Evolutionary conservation across 129 eudicot species (phyloP), one percentile per base, ranked within the genome.

Genomic region (Artemisia tridentata): DNA sequence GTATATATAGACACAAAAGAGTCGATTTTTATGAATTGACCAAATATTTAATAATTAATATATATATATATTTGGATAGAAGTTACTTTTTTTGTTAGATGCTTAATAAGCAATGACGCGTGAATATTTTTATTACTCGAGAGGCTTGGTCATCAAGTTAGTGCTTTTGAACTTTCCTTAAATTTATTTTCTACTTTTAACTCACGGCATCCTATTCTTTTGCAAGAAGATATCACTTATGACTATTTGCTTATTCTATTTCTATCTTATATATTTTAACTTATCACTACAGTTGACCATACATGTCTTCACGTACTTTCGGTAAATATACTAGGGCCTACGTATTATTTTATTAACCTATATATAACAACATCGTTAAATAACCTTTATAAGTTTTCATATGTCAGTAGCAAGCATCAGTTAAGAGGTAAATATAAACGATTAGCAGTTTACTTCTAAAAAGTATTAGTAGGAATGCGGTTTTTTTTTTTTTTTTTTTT

Each of bases 51-150:
- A 14, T 41, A 7, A 41, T 2, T 9, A 0, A 16, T 9, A 18
- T 25, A 25, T 25, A 25, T 25, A 13, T 0, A 10, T 63, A 11
- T 16, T 10, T 15, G 12, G 9, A 14, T 10, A 46, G 1, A 17
- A 0, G 21, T 10, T 45, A 58, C 14, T 57, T 71, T 56, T 58
- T 57, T 72, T 46, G 19, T 71, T 34, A n/a, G 66, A 57, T 72
- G 77, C 69, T 61, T 61, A 62, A 29, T 72, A 72, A 72, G 77
- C 77, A 21, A 62, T 72, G 77, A 72, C 77, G 77, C 77, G 73
- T 43, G 31, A 65, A 45, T 11, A 38, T 38, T 1, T 16, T 38
- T 38, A 7, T 7, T 38, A 38, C 45, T 34, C 43, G 43, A 6
- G 43, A 34, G 1, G 49, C 73, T 69, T 69, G 73, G 63, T 29